Evolutionary conservation across 2,329 filamentous ascomycete genomes (phyloP).

Genomic region (Zopfia rhizophila): DNA sequence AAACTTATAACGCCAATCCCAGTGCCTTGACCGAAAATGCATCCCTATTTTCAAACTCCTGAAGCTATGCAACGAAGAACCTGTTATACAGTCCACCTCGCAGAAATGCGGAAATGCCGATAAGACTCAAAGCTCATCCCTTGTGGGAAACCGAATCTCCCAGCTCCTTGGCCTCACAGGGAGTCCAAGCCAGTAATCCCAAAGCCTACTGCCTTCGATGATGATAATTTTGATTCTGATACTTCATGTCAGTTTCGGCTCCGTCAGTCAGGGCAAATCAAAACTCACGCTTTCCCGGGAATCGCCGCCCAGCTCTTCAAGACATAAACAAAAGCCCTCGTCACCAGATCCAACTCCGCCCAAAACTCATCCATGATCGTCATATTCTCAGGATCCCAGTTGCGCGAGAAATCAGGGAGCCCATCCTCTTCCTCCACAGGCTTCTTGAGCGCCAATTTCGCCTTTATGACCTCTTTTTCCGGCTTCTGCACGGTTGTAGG

Average conservation of each 20-base stretch:
- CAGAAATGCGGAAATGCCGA: too few species aligned
- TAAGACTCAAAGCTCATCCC: constrained; percentile 41
- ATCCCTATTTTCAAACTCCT: too few species aligned
- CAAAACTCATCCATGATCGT: constrained; percentile 68
- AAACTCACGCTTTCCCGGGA: constrained; percentile 75
- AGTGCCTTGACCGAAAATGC: too few species aligned
- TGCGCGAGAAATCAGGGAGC: constrained; percentile 53
- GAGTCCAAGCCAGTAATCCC: constrained; percentile 72
- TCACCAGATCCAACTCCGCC: constrained; percentile 72
- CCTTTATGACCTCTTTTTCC: constrained; percentile 44
- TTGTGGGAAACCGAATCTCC: constrained; percentile 56
- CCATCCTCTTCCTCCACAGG: constrained; percentile 47
- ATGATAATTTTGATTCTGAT: constrained; percentile 62
- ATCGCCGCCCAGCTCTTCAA: constrained; percentile 75
- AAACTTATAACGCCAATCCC: too few species aligned
- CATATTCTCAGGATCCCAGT: constrained; percentile 54
- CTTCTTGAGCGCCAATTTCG: constrained; percentile 38
- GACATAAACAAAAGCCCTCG: constrained; percentile 72
- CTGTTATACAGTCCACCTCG: too few species aligned
- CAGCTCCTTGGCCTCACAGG: constrained; percentile 67
- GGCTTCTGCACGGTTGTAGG: constrained; percentile 29
- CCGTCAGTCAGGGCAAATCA: background rate
- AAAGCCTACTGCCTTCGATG: constrained; percentile 65
- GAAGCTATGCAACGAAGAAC: too few species aligned
- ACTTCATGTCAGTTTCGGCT: constrained; percentile 10